These are phyloP conservation scores for Plantago lanceolata DNA, from an alignment of 305 asterid species.

Conservation along the genomic window DNA sequence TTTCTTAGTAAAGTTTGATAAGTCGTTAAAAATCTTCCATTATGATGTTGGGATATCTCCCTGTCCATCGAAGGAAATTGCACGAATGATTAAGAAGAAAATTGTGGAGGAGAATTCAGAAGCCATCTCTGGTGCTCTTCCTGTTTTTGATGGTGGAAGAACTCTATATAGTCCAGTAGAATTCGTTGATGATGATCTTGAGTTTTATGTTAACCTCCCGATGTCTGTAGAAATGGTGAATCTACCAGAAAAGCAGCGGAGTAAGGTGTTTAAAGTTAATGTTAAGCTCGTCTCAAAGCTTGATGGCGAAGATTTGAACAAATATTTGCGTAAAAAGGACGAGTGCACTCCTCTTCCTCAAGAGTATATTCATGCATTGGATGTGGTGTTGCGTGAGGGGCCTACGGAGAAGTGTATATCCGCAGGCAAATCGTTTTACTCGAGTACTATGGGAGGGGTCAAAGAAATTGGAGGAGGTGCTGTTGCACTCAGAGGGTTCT, in stretches of 20 bases:
- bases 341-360: constrained; percentile 68
- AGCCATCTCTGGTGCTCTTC: constrained; percentile 49
- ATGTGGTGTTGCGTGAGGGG: constrained; percentile 68
- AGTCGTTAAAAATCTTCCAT: constrained; percentile 60
- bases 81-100: constrained; percentile 61
- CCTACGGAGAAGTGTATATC: constrained; percentile 62
- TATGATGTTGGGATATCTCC: constrained; percentile 84
- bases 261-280: constrained; percentile 60
- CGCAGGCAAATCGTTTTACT: constrained; percentile 65
- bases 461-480: constrained; percentile 93
- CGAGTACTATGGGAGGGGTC: constrained; percentile 61
- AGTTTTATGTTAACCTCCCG: constrained; percentile 64
- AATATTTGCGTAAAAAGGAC: constrained; percentile 46
- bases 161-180: constrained; percentile 73
- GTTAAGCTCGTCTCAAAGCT: constrained; percentile 77
- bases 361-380: constrained; percentile 88
- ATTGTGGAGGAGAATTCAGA: constrained; percentile 55
- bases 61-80: constrained; percentile 68
- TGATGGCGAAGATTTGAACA: constrained; percentile 51
- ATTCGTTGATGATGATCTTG: constrained; percentile 61
- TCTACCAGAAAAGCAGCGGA: constrained; percentile 23
- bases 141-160: constrained; percentile 79
- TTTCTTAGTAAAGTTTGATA: constrained; percentile 67
- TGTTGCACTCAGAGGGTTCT: constrained; percentile 70
- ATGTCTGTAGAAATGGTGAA: constrained; percentile 26